Conservation (phyloP, 257 asterid species). For the Verbascum thapsus region DNA sequence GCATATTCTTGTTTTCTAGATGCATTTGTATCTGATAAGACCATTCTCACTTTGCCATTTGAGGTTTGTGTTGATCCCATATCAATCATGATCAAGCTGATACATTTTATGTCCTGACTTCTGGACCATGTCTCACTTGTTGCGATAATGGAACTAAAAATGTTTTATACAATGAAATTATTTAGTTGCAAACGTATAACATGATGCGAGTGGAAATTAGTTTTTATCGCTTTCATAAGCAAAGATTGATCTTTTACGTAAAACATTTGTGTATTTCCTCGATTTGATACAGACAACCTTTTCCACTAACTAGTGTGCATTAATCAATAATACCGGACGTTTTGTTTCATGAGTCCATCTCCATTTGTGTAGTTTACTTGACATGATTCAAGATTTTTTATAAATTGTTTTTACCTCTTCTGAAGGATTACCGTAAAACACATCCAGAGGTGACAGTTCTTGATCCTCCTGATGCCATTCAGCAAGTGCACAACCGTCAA, state of each 20-base stretch:
- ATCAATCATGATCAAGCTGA: neutral
- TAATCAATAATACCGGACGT: too few species aligned
- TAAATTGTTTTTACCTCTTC: constrained; percentile 21
- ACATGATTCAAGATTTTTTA: too few species aligned
- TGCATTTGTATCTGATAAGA: constrained; percentile 11
- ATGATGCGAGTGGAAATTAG: constrained; percentile 1
- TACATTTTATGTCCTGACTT: neutral
- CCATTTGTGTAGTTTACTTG: too few species aligned
- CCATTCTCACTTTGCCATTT: constrained; percentile 5
- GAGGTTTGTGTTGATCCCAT: neutral
- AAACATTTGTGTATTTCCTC: constrained; percentile 3
- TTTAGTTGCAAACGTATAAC: constrained; percentile 7
- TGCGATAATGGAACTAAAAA: neutral
- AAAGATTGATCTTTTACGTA: neutral
- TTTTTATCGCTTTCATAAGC: neutral
- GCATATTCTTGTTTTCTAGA: constrained; percentile 1
- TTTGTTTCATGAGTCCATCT: too few species aligned
- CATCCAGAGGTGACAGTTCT: constrained; percentile 98
- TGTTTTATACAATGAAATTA: neutral
- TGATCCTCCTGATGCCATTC: constrained; percentile 96
- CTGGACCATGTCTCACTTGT: constrained; percentile 8
- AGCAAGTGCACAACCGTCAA: constrained; percentile 79
- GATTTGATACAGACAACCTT: constrained; percentile 1
- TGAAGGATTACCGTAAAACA: constrained; percentile 76
- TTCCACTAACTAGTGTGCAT: neutral